phyloP scores from a whole-genome alignment of 352 stramenopile genomes.

The Phytophthora pseudosyringae region DNA sequence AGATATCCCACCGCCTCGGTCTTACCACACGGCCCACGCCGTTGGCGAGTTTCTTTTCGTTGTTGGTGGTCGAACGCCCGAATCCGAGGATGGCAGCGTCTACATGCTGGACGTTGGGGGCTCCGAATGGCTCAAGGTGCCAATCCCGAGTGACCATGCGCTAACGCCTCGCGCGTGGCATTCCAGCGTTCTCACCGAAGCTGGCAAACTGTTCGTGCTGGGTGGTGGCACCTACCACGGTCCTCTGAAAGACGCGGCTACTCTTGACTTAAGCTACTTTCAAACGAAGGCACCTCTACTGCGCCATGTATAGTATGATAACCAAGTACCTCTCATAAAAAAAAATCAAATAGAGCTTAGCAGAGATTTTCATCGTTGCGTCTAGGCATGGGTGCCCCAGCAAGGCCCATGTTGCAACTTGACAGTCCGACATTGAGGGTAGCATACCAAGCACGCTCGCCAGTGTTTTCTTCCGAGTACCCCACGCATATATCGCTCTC shows the following conservation, averaged over 20 bases:
- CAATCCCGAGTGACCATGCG: slow-evolving; percentile 35
- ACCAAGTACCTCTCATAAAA: not conserved
- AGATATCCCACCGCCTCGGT: slow-evolving; percentile 55
- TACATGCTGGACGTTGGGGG: slow-evolving; percentile 63
- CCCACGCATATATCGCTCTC: no score
- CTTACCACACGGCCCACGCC: slow-evolving; percentile 71
- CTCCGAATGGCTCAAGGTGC: slow-evolving; percentile 52
- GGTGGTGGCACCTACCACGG: slow-evolving; percentile 69
- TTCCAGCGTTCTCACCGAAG: slow-evolving; percentile 52
- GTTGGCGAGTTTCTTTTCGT: slow-evolving; percentile 62
- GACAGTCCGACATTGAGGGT: no score
- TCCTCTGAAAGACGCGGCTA: slow-evolving; percentile 58
- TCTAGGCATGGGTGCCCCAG: no score
- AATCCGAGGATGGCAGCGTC: slow-evolving; percentile 50
- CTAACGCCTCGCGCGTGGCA: slow-evolving; percentile 70
- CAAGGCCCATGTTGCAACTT: no score
- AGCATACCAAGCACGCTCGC: no score
- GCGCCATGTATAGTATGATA: slow-evolving; percentile 1
- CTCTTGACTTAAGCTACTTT: slow-evolving; percentile 55
- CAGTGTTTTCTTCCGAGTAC: no score
- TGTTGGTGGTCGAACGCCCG: slow-evolving; percentile 60
- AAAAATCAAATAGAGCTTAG: no score
- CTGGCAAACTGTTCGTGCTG: slow-evolving; percentile 53
- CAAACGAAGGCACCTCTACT: slow-evolving; percentile 15
- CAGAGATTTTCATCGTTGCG: no score